Base-by-base conservation (phyloP, 352 stramenopile species). In the Phytophthora nicotianae region DNA sequence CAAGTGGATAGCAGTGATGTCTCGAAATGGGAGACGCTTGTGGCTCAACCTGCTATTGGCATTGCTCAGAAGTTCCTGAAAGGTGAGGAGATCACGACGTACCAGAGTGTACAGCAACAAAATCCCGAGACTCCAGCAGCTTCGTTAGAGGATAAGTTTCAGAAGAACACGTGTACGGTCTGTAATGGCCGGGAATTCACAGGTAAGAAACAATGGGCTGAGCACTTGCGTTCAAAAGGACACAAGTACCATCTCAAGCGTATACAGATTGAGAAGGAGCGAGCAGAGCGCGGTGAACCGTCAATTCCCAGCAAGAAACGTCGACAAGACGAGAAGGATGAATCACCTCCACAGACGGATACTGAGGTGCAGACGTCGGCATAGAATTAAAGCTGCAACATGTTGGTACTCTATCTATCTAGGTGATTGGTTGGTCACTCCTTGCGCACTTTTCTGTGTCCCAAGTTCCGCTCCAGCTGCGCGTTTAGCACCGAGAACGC, bases 191-290 rank as follows among this genome's bases (percentile, higher is more conserved):
- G 86, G 20, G 79, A 90, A 56, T 86, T 95, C 46, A 81, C 80
- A 8, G 84, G 83, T 14, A 70, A 77, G 54, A 75, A 71, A 52
- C 81, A 95, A 67, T 95, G 86, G 86, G 62, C 65, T 4, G 73
- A 81, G 45, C 86, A 95, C 56, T 64, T 92, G 60, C 56, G 67
- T n/a, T 95, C 86, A 32, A 95, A 95, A 47, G 80, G 83, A 9
- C 86, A 95, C 70, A 84, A 85, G 40, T 93, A 79, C 37, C 82
- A 95, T 70, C n/a, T 93, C 45, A 91, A 90, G 45, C 77, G 86
- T 2, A 43, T 91, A 14, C 70, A 86, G 43, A 75, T 90, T 16
- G 72, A 90, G 49, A 84, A 75, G 50, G 56, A 72, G 35, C 52
- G 49, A 66, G 50, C 47, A 57, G 58, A 71, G 33, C 26, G 59